Evolutionary conservation across 345 rosid genomes (phyloP), one percentile per base, ranked within the genome.

Genomic region (Cardiospermum halicacabum): DNA sequence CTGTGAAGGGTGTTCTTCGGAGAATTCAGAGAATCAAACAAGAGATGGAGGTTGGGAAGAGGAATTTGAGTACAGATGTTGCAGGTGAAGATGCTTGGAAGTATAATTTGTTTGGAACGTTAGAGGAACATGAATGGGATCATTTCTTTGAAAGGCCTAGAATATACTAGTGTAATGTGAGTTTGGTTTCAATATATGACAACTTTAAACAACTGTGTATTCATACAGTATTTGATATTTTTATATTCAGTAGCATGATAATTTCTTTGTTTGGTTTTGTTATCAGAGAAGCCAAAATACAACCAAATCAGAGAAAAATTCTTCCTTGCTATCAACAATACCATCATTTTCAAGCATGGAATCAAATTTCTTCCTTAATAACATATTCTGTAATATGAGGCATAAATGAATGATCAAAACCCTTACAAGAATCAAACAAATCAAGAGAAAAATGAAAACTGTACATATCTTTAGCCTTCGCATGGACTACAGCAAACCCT

Each of bases 391-490:
- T 84, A 60, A 89, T 72, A 34, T 67, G 67, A 54, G 93, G 89
- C 79, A 82, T 60, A 1, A 83, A 81, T 3, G 94, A 73, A 81
- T 87, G n/a, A n/a, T n/a, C 86, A 36, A 78, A 78, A 36, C 94
- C 92, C 49, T 69, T 75, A 81, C 81, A 91, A 76, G 90, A 89
- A 89, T 81, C 86, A 70, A 95, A 95, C 76, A 95, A 89, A 85
- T 83, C 89, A 82, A 91, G 78, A 71, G 87, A 95, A 13, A 98
- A 89, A 89, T 91, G 84, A 76, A 95, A 86, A 75, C 99, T 95
- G 69, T 91, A 95, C 12, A 84, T 82, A 82, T 95, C 99, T 59
- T 91, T 87, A 25, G 97, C 92, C 56, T 78, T 84, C 68, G 86
- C 79, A 62, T 95, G 99, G 79, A 84, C 83, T 67, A 86, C 94